Percentiles rank a stretch among this genome's conserved stretches.
phyloP scores from a whole-genome alignment of 139 green algal genomes.

The Coelastrella sp. region DNA sequence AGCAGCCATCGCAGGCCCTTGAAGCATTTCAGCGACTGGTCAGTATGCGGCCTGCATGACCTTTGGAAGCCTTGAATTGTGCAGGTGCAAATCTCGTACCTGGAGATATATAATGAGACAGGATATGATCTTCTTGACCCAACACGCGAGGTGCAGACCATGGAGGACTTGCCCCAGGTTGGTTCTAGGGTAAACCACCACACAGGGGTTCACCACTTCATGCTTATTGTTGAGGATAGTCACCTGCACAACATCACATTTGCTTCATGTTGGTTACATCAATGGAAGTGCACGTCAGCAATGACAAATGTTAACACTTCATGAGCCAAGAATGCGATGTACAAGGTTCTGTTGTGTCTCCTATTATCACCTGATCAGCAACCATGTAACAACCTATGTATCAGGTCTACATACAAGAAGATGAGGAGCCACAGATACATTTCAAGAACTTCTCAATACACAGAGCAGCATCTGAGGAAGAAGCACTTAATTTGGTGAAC shows the following conservation, averaged over 20 bases:
- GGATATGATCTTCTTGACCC: slow-evolving; percentile 91
- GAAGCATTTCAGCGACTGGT: no score
- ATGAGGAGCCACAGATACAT: slow-evolving; percentile 68
- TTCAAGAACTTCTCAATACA: slow-evolving; percentile 82
- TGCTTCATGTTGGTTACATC: no score
- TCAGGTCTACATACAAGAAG: slow-evolving; percentile 74
- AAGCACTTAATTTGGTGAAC: slow-evolving; percentile 89
- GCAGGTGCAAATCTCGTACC: slow-evolving; percentile 88
- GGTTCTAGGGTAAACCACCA: background rate
- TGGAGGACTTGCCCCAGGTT: slow-evolving; percentile 82
- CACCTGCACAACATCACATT: no score
- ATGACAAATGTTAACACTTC: no score
- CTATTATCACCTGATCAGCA: no score
- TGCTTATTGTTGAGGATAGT: no score
- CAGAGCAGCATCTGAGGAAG: slow-evolving; percentile 82
- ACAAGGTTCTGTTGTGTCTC: background rate
- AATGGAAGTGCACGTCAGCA: no score
- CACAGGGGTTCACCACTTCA: background rate
- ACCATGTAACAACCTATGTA: no score
- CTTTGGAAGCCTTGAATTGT: background rate
- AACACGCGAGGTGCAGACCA: slow-evolving; percentile 71
- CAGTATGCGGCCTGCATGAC: no score
- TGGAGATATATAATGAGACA: slow-evolving; percentile 93
- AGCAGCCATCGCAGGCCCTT: no score
- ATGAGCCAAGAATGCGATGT: background rate